Percentiles rank a stretch among this genome's conserved stretches.
Conservation (phyloP, 1,284 basidiomycete genomes). For the Ganoderma meredithae region DNA sequence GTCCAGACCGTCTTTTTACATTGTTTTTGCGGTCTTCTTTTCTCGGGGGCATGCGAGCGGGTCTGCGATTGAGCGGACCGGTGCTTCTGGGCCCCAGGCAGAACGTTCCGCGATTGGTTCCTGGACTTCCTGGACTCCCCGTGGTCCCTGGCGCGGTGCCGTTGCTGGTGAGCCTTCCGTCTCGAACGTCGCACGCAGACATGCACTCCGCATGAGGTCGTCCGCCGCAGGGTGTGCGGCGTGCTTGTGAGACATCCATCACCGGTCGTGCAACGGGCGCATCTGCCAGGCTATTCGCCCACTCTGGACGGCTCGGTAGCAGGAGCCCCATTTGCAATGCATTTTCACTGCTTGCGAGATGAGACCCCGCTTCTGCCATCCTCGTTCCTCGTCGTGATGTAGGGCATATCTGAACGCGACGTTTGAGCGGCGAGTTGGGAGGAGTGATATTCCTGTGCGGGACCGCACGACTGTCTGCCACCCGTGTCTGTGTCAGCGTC, state of each 20-base stretch:
- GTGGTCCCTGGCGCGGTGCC: neutral
- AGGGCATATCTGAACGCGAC: neutral
- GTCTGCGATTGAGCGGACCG: neutral
- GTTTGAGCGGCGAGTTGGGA: neutral
- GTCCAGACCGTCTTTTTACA: neutral
- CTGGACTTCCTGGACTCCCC: neutral
- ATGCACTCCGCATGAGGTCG: neutral
- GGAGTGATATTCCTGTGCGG: neutral
- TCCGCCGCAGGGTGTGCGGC: neutral
- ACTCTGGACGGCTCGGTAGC: neutral
- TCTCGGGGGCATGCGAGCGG: neutral
- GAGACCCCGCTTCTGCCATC: neutral
- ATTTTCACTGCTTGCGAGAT: neutral
- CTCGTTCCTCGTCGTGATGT: neutral
- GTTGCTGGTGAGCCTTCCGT: neutral
- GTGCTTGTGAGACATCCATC: neutral
- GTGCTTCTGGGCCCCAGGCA: neutral
- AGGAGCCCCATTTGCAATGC: neutral
- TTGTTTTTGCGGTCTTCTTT: constrained; percentile 3
- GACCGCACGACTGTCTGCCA: neutral
- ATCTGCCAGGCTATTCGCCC: neutral
- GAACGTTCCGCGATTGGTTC: constrained; percentile 1
- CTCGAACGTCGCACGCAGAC: neutral
- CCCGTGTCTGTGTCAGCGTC: neutral
- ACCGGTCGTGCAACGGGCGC: constrained; percentile 4